phyloP scores from a whole-genome alignment of 1,139 yeast species.

The Debaryomyces fabryi region DNA sequence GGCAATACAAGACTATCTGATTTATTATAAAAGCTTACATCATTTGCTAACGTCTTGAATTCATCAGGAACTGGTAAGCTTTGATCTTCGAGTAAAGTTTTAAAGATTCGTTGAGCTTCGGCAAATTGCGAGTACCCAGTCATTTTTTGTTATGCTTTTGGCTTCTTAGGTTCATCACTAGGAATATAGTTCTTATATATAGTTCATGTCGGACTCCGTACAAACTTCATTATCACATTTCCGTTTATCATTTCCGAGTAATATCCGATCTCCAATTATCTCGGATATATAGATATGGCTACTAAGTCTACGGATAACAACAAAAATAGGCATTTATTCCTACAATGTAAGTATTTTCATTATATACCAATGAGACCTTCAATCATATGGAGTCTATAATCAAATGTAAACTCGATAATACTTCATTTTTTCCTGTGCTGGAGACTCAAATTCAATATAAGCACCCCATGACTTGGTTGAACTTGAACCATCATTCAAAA shows the following conservation, averaged over 20 bases:
- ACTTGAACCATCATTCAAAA: slow-evolving; percentile 20
- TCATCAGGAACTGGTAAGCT: slow-evolving; percentile 22
- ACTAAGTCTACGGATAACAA: too few species aligned
- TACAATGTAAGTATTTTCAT: neutral
- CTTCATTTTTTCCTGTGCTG: slow-evolving; percentile 16
- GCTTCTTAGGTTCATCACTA: neutral
- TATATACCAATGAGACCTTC: neutral
- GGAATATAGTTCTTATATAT: neutral
- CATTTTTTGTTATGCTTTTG: neutral
- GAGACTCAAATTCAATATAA: slow-evolving; percentile 16
- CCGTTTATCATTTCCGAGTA: neutral
- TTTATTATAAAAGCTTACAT: slow-evolving; percentile 20
- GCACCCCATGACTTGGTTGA: slow-evolving; percentile 25
- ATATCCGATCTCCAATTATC: slow-evolving; percentile 1
- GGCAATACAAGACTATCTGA: slow-evolving; percentile 23
- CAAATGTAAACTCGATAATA: slow-evolving; percentile 26
- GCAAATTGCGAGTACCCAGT: slow-evolving; percentile 14
- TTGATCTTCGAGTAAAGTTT: slow-evolving; percentile 17
- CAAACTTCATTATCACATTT: neutral
- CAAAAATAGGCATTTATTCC: neutral
- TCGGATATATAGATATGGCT: neutral
- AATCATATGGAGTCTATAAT: slow-evolving; percentile 3
- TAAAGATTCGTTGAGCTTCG: slow-evolving; percentile 21
- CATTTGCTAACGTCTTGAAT: slow-evolving; percentile 17
- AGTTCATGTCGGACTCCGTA: neutral